Conservation (phyloP, 805 yeast species). For the Martiniozyma abietophila region DNA sequence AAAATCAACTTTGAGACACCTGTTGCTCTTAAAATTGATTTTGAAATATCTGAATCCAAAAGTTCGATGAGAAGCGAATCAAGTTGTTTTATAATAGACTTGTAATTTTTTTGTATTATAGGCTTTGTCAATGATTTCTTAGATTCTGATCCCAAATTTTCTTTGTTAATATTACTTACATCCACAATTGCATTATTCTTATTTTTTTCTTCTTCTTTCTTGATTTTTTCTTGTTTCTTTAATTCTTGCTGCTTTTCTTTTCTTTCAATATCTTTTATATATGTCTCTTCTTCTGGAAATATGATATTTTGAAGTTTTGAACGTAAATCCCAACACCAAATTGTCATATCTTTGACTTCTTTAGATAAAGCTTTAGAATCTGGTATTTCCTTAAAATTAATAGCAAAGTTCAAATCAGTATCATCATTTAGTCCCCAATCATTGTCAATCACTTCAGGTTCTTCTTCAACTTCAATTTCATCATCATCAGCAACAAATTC, state of each 20-base stretch:
- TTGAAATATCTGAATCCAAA: slow-evolving; percentile 18
- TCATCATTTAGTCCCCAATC: slow-evolving; percentile 19
- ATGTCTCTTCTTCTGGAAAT: slow-evolving; percentile 12
- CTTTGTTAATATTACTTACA: too few relatives aligned
- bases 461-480: slow-evolving; percentile 9
- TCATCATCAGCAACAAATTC: slow-evolving; percentile 9
- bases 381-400: slow-evolving; percentile 15
- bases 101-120: slow-evolving; percentile 12
- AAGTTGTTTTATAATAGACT: slow-evolving; percentile 14
- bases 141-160: slow-evolving; percentile 1
- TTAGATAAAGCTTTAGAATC: slow-evolving; percentile 15
- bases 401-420: slow-evolving; percentile 14
- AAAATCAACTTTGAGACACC: slow-evolving; percentile 26
- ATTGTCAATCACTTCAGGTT: slow-evolving; percentile 14
- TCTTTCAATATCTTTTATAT: slow-evolving; percentile 4
- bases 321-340: slow-evolving; percentile 19
- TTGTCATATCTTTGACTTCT: slow-evolving; percentile 16
- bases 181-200: too few relatives aligned
- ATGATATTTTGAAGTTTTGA: slow-evolving; percentile 18
- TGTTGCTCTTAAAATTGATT: slow-evolving; percentile 24
- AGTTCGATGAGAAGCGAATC: slow-evolving; percentile 20
- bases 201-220: slow-evolving; percentile 6
- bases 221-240: slow-evolving; percentile 2
- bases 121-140: neutral
- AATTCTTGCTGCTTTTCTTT: slow-evolving; percentile 1